phyloP scores from a whole-genome alignment of 495 filamentous ascomycete species.

The Talaromyces liani region DNA sequence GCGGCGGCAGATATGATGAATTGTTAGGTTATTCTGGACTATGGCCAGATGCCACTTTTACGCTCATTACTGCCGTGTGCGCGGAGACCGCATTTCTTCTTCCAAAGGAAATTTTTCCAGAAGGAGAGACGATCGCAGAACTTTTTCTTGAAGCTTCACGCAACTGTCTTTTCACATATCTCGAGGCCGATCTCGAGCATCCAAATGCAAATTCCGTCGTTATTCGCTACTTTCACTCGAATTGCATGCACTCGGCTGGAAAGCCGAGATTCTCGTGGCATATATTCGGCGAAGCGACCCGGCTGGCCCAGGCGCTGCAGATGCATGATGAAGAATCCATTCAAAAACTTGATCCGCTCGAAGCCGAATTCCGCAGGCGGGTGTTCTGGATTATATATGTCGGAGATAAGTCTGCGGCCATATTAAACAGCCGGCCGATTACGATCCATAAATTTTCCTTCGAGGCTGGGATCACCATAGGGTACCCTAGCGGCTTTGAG shows the following conservation, averaged over 20 bases:
- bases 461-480: constrained; percentile 19
- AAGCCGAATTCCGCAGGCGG: constrained; percentile 20
- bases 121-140: constrained; percentile 15
- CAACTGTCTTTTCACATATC: constrained; percentile 13
- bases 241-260: constrained; percentile 22
- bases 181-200: constrained; percentile 22
- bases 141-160: constrained; percentile 16
- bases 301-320: constrained; percentile 22
- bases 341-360: constrained; percentile 14
- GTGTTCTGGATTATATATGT: constrained; percentile 25
- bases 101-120: constrained; percentile 16
- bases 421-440: constrained; percentile 21
- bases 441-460: constrained; percentile 23
- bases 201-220: constrained; percentile 22
- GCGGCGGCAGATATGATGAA: constrained; percentile 8
- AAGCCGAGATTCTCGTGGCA: constrained; percentile 23
- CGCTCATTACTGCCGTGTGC: constrained; percentile 20
- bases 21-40: constrained; percentile 12
- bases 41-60: constrained; percentile 20
- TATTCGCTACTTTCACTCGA: constrained; percentile 24
- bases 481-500: constrained; percentile 19
- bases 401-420: constrained; percentile 24
- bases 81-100: constrained; percentile 18
- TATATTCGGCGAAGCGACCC: constrained; percentile 23
- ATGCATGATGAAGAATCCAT: constrained; percentile 22